Percentiles rank a stretch among this genome's conserved stretches.
Conservation (phyloP, 495 filamentous ascomycete species). For the Melanomma pulvis-pyrius region DNA sequence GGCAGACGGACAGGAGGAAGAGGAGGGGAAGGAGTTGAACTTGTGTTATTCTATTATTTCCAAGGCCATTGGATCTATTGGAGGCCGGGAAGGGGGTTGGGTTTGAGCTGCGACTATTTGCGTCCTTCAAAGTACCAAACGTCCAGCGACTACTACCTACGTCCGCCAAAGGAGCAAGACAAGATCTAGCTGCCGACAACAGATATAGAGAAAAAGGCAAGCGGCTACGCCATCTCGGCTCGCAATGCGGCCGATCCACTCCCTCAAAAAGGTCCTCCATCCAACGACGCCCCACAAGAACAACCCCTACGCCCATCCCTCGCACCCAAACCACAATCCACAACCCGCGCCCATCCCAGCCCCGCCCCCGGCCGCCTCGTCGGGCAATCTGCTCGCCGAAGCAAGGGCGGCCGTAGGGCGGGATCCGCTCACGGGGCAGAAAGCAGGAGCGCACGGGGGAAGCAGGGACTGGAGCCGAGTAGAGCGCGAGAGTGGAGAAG, state of each 20-base stretch:
- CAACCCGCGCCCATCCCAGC: neutral
- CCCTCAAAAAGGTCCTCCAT: slow-evolving; percentile 10
- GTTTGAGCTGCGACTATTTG: too few relatives aligned
- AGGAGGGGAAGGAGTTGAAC: too few relatives aligned
- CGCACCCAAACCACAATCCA: slow-evolving; percentile 8
- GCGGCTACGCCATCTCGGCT: neutral
- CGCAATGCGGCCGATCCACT: neutral
- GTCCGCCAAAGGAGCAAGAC: neutral
- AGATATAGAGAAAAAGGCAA: neutral
- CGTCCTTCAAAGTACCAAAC: too few relatives aligned
- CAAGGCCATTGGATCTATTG: too few relatives aligned
- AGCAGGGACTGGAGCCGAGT: neutral
- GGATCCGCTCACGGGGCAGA: slow-evolving; percentile 4
- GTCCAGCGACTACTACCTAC: neutral
- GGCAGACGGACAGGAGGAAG: too few relatives aligned
- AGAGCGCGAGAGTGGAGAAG: neutral
- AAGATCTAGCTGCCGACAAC: too few relatives aligned
- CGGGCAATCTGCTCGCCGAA: slow-evolving; percentile 8
- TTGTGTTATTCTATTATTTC: too few relatives aligned
- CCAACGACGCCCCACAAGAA: neutral
- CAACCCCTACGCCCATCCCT: slow-evolving; percentile 19
- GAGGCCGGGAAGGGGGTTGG: too few relatives aligned
- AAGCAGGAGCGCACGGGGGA: neutral
- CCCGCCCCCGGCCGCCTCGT: neutral
- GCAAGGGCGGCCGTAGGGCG: slow-evolving; percentile 9